Conservation (phyloP, 2,329 filamentous ascomycete genomes). For the Cryphonectria japonica region DNA sequence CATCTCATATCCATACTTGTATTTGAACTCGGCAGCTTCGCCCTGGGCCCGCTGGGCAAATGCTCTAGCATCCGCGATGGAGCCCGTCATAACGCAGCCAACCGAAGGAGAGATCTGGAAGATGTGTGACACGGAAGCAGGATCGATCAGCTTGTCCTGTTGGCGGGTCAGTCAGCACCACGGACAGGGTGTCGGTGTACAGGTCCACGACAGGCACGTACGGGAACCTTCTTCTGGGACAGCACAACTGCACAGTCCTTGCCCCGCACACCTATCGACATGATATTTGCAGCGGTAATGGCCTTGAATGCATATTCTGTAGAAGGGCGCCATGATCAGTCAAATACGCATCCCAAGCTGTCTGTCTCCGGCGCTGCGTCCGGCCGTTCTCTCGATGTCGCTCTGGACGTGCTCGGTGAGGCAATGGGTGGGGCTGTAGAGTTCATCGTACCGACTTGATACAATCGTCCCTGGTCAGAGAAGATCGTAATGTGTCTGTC, state of each 20-base stretch:
- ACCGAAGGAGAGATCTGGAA: constrained; percentile 96
- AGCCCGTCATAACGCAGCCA: constrained; percentile 97
- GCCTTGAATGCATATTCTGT: constrained; percentile 99
- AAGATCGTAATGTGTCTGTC: constrained; percentile 99
- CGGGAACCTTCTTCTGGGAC: constrained; percentile 99
- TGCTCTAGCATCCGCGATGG: constrained; percentile 94
- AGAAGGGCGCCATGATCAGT: constrained; percentile 25
- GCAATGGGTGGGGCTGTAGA: constrained; percentile 1
- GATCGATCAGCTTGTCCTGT: constrained; percentile 98
- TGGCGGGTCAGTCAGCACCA: constrained; percentile 42
- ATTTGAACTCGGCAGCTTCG: constrained; percentile 96
- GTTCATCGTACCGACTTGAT: constrained; percentile 89
- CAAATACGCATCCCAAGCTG: neutral
- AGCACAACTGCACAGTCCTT: constrained; percentile 97
- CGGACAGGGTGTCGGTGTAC: constrained; percentile 28
- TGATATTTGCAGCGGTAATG: constrained; percentile 98
- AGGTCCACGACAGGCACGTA: constrained; percentile 55
- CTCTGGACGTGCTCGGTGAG: neutral
- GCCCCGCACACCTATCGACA: constrained; percentile 91
- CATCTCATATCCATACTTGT: constrained; percentile 99
- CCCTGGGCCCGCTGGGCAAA: constrained; percentile 91
- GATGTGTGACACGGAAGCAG: constrained; percentile 93
- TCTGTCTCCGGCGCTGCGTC: neutral
- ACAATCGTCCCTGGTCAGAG: constrained; percentile 95
- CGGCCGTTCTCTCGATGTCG: constrained; percentile 4